phyloP scores from a whole-genome alignment of 2,329 filamentous ascomycete genomes.

The Xylariomycetidae sp. region DNA sequence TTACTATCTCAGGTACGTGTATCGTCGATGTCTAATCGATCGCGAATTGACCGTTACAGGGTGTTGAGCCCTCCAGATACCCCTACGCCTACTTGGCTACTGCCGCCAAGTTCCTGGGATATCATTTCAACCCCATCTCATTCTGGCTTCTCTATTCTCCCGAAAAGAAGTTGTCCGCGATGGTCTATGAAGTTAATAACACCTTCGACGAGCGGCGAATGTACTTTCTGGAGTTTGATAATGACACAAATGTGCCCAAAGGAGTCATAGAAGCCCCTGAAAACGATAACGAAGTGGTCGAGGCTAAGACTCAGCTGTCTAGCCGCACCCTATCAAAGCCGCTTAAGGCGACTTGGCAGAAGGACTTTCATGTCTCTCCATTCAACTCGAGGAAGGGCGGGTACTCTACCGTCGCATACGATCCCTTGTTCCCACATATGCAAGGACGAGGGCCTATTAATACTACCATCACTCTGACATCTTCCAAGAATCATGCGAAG shows the following conservation, averaged over 20 bases:
- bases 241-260: constrained; percentile 3
- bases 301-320: neutral
- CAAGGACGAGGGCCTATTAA: constrained; percentile 42
- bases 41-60: constrained; percentile 34
- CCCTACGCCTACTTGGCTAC: constrained; percentile 68
- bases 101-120: constrained; percentile 63
- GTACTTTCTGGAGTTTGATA: constrained; percentile 51
- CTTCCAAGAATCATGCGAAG: constrained; percentile 57
- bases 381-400: constrained; percentile 61
- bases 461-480: constrained; percentile 56
- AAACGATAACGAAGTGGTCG: constrained; percentile 7
- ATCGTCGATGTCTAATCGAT: neutral
- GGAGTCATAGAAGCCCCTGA: constrained; percentile 7
- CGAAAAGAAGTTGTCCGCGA: constrained; percentile 52
- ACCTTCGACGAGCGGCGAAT: constrained; percentile 68
- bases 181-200: constrained; percentile 73
- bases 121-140: constrained; percentile 71
- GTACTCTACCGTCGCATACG: constrained; percentile 46
- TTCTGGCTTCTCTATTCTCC: constrained; percentile 74
- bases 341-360: constrained; percentile 54
- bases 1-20: constrained; percentile 50
- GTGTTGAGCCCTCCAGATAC: constrained; percentile 54
- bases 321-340: constrained; percentile 5
- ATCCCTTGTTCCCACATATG: constrained; percentile 40
- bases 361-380: constrained; percentile 73